Percentiles rank a stretch among this genome's conserved stretches.
phyloP scores from a whole-genome alignment of 2,329 filamentous ascomycete genomes.

The Exserohilum rostratum region DNA sequence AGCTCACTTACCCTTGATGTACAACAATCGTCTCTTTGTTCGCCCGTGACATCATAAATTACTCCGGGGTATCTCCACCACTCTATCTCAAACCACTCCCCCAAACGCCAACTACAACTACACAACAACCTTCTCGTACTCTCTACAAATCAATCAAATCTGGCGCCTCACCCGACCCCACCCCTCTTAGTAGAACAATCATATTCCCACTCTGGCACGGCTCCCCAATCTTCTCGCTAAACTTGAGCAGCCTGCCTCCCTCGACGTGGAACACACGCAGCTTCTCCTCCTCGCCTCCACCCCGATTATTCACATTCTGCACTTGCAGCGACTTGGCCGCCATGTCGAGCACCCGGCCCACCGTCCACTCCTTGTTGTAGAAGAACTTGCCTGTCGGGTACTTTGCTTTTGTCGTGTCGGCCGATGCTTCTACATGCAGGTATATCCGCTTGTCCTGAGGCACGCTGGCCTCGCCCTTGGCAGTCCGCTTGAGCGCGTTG shows the following conservation, averaged over 20 bases:
- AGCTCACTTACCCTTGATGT: too few species aligned
- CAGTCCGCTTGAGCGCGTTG: slow-evolving; percentile 80
- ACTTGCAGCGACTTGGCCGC: slow-evolving; percentile 79
- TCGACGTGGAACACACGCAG: slow-evolving; percentile 93
- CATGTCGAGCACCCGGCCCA: slow-evolving; percentile 80
- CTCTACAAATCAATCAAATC: slow-evolving; percentile 67
- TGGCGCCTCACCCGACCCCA: slow-evolving; percentile 73
- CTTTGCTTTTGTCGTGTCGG: slow-evolving; percentile 82
- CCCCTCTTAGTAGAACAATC: slow-evolving; percentile 83
- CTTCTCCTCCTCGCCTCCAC: slow-evolving; percentile 75
- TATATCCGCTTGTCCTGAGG: slow-evolving; percentile 86
- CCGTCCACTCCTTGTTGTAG: slow-evolving; percentile 75
- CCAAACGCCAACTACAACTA: background rate
- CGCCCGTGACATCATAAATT: background rate
- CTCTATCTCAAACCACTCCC: background rate
- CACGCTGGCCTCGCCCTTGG: slow-evolving; percentile 87
- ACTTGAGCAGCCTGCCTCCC: slow-evolving; percentile 83
- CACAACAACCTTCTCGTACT: too few species aligned
- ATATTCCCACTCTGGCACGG: slow-evolving; percentile 82
- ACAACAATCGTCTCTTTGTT: background rate
- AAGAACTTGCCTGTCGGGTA: slow-evolving; percentile 67
- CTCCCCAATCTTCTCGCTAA: slow-evolving; percentile 80
- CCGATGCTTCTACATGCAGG: slow-evolving; percentile 86
- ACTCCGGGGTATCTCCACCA: slow-evolving; percentile 22
- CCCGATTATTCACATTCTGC: slow-evolving; percentile 82